A percentile compares a stretch with the other conserved stretches of the same genome.
phyloP scores from a whole-genome alignment of 208 protist genomes.

The Endotrypanum monterogeii region DNA sequence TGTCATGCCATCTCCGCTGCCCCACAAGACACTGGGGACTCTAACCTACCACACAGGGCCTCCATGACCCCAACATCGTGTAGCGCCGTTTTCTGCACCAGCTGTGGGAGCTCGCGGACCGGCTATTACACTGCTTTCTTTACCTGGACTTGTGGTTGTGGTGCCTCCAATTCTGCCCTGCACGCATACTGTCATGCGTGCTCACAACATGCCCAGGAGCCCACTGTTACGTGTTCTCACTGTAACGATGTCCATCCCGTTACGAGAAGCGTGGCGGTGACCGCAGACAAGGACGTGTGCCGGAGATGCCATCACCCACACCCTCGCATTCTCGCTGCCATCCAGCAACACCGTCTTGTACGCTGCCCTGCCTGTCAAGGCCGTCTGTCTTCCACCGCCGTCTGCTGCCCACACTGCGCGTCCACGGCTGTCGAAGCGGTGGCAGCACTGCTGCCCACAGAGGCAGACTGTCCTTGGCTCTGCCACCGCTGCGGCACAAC shows the following conservation, averaged over 20 bases:
- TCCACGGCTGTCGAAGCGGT: slow-evolving; percentile 28
- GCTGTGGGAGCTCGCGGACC: slow-evolving; percentile 9
- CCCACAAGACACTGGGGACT: background rate
- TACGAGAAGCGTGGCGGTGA: background rate
- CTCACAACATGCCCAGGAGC: slow-evolving; percentile 18
- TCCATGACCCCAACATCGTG: background rate
- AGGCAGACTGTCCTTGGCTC: slow-evolving; percentile 42
- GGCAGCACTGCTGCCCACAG: slow-evolving; percentile 32
- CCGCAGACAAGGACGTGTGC: slow-evolving; percentile 14
- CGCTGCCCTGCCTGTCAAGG: slow-evolving; percentile 46
- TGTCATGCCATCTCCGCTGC: slow-evolving; percentile 13
- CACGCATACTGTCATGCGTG: slow-evolving; percentile 60
- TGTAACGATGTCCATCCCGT: slow-evolving; percentile 8
- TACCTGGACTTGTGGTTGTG: slow-evolving; percentile 76
- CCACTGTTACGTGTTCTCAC: slow-evolving; percentile 26
- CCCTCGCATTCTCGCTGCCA: slow-evolving; percentile 41
- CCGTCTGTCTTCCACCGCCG: slow-evolving; percentile 21
- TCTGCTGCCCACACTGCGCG: slow-evolving; percentile 39
- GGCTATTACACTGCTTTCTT: slow-evolving; percentile 55
- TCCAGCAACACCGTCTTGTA: slow-evolving; percentile 26
- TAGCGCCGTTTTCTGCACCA: background rate
- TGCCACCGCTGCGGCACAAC: slow-evolving; percentile 39
- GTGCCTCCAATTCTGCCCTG: slow-evolving; percentile 41
- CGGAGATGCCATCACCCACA: slow-evolving; percentile 38
- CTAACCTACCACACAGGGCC: background rate